Percentiles rank a stretch among this genome's conserved stretches.
Conservation (phyloP, 345 rosid species). For the Lumnitzera littorea region DNA sequence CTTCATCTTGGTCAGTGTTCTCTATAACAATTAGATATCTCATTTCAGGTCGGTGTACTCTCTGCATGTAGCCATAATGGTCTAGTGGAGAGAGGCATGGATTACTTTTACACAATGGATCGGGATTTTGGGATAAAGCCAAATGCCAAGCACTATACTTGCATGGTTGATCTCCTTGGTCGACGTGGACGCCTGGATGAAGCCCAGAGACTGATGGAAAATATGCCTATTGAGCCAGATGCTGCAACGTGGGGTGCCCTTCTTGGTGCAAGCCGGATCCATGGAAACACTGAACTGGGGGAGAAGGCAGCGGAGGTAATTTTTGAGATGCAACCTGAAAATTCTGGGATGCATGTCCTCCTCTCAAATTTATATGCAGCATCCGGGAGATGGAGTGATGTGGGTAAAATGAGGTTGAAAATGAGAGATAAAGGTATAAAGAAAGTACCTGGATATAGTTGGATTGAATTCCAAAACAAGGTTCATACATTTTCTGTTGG, state of each 20-base stretch:
- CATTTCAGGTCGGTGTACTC: conserved; percentile 23
- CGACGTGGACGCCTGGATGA: conserved; percentile 24
- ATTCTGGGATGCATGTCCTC: conserved; percentile 27
- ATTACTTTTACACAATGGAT: conserved; percentile 19
- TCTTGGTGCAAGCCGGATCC: conserved; percentile 26
- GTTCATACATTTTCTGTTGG: conserved; percentile 27
- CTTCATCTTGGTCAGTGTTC: too few relatives aligned
- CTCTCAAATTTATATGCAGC: conserved; percentile 28
- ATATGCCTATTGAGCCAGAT: conserved; percentile 27
- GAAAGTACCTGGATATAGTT: conserved; percentile 27
- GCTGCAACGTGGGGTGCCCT: conserved; percentile 32
- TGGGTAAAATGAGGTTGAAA: conserved; percentile 21
- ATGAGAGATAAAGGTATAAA: conserved; percentile 22
- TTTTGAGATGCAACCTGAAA: conserved; percentile 29
- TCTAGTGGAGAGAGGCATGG: conserved; percentile 24
- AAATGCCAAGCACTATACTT: conserved; percentile 24
- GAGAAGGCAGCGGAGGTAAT: conserved; percentile 26
- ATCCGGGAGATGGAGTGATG: conserved; percentile 25
- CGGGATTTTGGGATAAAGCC: conserved; percentile 15
- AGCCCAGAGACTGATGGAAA: conserved; percentile 20
- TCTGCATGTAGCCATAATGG: conserved; percentile 32
- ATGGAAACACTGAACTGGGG: conserved; percentile 26
- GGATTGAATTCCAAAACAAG: conserved; percentile 26
- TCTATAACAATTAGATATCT: not conserved
- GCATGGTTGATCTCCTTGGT: conserved; percentile 30